These are phyloP conservation scores for Leccinum disarticulatum DNA, from an alignment of 768 basidiomycete genomes.

Conservation along the genomic window DNA sequence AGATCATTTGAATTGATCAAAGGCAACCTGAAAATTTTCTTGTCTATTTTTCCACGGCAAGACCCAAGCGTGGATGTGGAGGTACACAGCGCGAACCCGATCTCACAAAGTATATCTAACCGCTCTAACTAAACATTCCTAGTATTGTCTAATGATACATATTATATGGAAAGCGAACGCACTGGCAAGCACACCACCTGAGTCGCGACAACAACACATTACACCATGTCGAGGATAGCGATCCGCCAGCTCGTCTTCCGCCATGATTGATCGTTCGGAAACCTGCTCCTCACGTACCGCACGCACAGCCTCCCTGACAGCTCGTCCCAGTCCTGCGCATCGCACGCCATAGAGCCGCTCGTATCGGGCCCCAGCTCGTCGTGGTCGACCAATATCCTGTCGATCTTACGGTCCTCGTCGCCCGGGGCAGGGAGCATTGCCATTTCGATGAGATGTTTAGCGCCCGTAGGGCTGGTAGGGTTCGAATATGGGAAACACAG, in stretches of 20 bases:
- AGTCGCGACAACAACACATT: neutral
- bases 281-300: slow-evolving; percentile 22
- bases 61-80: neutral
- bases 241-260: slow-evolving; percentile 23
- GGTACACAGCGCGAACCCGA: too few species aligned
- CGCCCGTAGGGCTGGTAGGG: neutral
- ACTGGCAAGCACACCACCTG: neutral
- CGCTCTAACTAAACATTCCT: neutral
- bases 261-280: slow-evolving; percentile 25
- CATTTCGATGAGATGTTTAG: slow-evolving; percentile 24
- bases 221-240: slow-evolving; percentile 28
- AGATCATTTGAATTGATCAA: too few species aligned
- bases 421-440: slow-evolving; percentile 20
- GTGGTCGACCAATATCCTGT: slow-evolving; percentile 24
- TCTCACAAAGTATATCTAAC: neutral
- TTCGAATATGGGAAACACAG: slow-evolving; percentile 14
- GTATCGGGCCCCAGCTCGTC: slow-evolving; percentile 15
- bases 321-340: slow-evolving; percentile 35
- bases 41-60: neutral
- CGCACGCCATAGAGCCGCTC: slow-evolving; percentile 13
- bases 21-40: too few species aligned
- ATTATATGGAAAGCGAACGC: neutral
- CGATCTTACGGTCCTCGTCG: slow-evolving; percentile 16
- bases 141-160: neutral
- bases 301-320: slow-evolving; percentile 30